Evolutionary conservation across 805 yeast genomes (phyloP), one percentile per base, ranked within the genome.

Genomic region (Ogataea dorogensis): DNA sequence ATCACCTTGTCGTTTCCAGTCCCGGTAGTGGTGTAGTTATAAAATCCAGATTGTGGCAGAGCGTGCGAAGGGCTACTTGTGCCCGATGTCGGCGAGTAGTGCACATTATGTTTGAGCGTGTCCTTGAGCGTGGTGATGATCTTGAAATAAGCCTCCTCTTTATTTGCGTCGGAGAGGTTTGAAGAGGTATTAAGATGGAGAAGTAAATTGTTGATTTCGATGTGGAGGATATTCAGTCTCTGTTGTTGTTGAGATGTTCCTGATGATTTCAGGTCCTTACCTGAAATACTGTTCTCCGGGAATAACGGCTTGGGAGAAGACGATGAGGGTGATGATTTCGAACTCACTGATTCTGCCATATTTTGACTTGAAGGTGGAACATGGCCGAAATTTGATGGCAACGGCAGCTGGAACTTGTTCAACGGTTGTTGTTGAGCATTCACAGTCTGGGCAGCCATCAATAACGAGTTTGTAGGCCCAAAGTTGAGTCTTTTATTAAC

Each of bases 151-250:
- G 54, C 42, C 17, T 51, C 58, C 33, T 56, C 61, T 36, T 54
- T 57, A 21, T 44, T 35, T 5, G 43, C 40, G 26, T 52, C 53
- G 3, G 58, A 40, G 11, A 49, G 28, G 22, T 24, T 43, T 10
- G 48, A 30, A 5, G 52, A 44, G 9, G 54, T 44, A 37, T 51
- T 53, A 23, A 57, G 39, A 16, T 56, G 57, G n/a, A 56, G 47
- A 24, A 57, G 42, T 26, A 57, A 32, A 38, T 49, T 52, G 39
- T 51, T 52, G 30, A 57, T 49, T 26, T 57, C 58, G 24, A 57
- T 32, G 36, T 56, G 60, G 12, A 57, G 44, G 26, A 47, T 21
- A 36, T 42, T 47, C 30, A 51, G 37, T 23, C 47, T 24, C 14
- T 42, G 43, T 17, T 42, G 47, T 28, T 46, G 46, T 10, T 40